Base-by-base conservation (phyloP, 169 alveolate species). In the Plasmodium adleri region DNA sequence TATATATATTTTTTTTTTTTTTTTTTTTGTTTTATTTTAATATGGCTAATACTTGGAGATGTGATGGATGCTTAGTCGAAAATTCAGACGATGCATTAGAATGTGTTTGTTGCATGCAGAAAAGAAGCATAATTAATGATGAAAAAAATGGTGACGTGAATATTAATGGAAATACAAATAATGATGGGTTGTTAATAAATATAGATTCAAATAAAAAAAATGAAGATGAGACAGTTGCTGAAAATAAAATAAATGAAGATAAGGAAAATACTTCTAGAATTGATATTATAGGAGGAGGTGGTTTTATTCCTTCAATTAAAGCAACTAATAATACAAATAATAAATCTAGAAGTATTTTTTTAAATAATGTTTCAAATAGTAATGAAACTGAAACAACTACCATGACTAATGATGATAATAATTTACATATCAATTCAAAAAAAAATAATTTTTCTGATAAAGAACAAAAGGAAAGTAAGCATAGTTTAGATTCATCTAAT, bases 41-140 rank as follows among this genome's bases (percentile, higher is more conserved):
- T 13, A 76, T 76, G 89, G 75, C 64, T 22, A 76, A 49, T 12
- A 24, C 78, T 3, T 76, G 89, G 89, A 76, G 89, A 9, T 76
- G 89, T 76, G 54, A 66, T 13, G 47, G 78, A 9, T 76, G 89
- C 60, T 59, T 76, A 58, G 89, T 76, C 39, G 70, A 47, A 49
- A 76, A 76, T 58, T 13, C 89, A 58, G 70, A 63, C 15, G 70
- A 76, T 24, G 66, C 78, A 17, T 8, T 20, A 9, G 89, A 76
- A 24, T 76, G 89, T 66, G 89, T 32, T 6, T 76, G 89, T 17
- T 76, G 89, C 66, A 76, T 76, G 89, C 72, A 76, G 32, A 76
- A 64, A 71, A 76, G 89, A 45, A 47, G 58, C 22, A 3, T 13
- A n/a, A 59, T 39, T n/a, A 64, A 9, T 12, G 24, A 10, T 50